These are phyloP conservation scores for Erythrophleum ivorense DNA, from an alignment of 331 rosid species.

Conservation along the genomic window DNA sequence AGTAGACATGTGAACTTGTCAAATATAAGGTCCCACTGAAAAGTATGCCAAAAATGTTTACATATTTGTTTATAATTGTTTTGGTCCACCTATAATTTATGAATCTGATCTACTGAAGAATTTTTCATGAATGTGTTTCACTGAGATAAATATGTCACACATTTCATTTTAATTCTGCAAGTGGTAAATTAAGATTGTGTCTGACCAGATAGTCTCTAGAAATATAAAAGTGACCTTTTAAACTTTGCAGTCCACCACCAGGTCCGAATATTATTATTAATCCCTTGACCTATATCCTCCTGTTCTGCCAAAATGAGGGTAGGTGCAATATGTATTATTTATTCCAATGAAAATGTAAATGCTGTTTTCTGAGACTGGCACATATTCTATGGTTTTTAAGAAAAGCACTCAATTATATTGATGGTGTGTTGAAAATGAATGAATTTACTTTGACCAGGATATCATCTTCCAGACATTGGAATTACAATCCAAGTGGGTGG, in stretches of 20 bases:
- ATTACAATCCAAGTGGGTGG: conserved; percentile 52
- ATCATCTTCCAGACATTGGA: conserved; percentile 24
- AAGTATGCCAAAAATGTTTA: neutral
- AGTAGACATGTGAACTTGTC: neutral
- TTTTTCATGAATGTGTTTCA: neutral
- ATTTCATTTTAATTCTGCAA: neutral
- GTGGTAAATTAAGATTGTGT: neutral
- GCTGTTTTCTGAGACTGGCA: neutral
- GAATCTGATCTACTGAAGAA: neutral
- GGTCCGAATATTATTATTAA: neutral
- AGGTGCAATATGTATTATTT: neutral
- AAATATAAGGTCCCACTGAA: neutral
- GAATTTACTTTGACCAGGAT: conserved; percentile 37
- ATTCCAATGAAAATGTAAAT: neutral
- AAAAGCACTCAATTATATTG: neutral
- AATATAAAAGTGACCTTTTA: no score
- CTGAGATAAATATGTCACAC: neutral
- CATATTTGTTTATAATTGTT: neutral
- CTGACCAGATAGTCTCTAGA: neutral
- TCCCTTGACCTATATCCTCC: neutral
- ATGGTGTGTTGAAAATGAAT: neutral
- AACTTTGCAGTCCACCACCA: neutral
- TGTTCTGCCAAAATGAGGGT: neutral
- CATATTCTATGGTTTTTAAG: neutral
- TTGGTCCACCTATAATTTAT: neutral